Conservation (phyloP, 306 rosid genomes). For the Psophocarpus tetragonolobus region DNA sequence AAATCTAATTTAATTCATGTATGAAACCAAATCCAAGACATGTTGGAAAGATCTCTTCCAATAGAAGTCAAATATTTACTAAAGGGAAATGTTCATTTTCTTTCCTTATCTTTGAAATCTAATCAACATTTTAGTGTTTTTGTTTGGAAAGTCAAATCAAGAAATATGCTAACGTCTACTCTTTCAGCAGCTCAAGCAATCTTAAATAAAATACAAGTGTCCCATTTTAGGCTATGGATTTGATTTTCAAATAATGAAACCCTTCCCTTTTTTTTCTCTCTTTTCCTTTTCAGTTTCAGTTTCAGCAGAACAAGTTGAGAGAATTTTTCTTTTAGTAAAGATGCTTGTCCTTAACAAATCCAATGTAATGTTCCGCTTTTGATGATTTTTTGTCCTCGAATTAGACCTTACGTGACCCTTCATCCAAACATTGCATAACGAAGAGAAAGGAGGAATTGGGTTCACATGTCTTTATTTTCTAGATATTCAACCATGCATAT, state of each 20-base stretch:
- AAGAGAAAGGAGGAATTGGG: background rate
- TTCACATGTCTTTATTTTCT: background rate
- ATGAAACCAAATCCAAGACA: conserved; percentile 15
- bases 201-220: background rate
- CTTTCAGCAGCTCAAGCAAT: background rate
- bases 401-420: conserved; percentile 8
- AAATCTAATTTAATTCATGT: background rate
- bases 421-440: background rate
- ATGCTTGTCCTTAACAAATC: background rate
- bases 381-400: background rate
- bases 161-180: conserved; percentile 20
- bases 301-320: conserved; percentile 8
- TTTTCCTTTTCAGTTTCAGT: background rate
- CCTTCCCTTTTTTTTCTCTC: background rate
- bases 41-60: conserved; percentile 23
- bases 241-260: background rate
- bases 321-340: background rate
- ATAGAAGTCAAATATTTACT: background rate
- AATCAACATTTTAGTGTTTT: background rate
- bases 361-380: background rate
- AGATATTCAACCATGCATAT: background rate
- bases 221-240: background rate
- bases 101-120: background rate
- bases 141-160: conserved; percentile 31
- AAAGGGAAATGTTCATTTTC: background rate